These are phyloP conservation scores for Lomentospora prolificans DNA, from an alignment of 2,329 filamentous ascomycete species.

Conservation along the genomic window DNA sequence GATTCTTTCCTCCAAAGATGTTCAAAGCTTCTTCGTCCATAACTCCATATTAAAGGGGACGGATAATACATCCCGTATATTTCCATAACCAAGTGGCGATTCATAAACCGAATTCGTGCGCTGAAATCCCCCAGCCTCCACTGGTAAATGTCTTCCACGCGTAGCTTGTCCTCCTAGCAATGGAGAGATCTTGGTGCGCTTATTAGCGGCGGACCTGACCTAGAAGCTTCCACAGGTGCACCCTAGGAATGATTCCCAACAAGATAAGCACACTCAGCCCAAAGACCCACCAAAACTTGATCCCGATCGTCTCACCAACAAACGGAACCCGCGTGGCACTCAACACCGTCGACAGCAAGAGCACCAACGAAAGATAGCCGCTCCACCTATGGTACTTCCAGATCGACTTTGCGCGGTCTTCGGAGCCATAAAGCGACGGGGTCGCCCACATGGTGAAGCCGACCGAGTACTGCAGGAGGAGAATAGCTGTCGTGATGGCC, in stretches of 20 bases:
- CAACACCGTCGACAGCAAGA: conserved; percentile 64
- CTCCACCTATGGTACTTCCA: conserved; percentile 82
- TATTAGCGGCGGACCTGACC: not conserved
- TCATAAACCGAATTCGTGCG: too few relatives aligned
- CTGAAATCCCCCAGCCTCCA: too few relatives aligned
- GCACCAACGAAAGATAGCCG: conserved; percentile 63
- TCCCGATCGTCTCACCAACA: conserved; percentile 55
- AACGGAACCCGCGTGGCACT: conserved; percentile 71
- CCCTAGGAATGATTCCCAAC: conserved; percentile 63
- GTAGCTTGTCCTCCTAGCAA: too few relatives aligned
- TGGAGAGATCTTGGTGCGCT: too few relatives aligned
- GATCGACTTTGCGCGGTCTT: conserved; percentile 66
- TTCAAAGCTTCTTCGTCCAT: too few relatives aligned
- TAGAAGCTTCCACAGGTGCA: conserved; percentile 68
- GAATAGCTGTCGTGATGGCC: conserved; percentile 59
- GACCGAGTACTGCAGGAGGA: conserved; percentile 64
- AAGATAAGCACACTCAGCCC: conserved; percentile 57
- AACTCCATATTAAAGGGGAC: too few relatives aligned
- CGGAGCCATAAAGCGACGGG: conserved; percentile 66
- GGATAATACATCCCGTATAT: too few relatives aligned
- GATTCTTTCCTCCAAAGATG: too few relatives aligned
- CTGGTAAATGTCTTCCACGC: too few relatives aligned
- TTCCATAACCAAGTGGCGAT: too few relatives aligned
- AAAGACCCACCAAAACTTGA: conserved; percentile 68
- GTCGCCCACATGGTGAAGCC: conserved; percentile 76